phyloP scores from a whole-genome alignment of 345 rosid genomes.

The Eucalyptus paniculata region DNA sequence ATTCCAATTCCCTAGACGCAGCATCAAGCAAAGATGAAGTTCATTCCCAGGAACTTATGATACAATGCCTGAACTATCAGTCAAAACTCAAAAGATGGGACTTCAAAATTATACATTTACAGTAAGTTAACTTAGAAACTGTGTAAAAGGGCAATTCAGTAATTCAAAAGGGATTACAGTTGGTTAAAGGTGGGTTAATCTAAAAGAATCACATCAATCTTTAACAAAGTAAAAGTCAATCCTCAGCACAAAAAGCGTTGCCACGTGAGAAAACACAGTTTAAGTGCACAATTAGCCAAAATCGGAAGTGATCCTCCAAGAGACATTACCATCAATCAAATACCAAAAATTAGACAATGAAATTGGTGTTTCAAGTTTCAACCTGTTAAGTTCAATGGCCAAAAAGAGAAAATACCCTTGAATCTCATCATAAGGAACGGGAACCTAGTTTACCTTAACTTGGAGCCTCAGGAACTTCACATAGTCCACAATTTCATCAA shows the following conservation, averaged over 20 bases:
- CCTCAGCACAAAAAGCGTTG: not conserved
- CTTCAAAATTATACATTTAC: not conserved
- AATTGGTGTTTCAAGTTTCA: not conserved
- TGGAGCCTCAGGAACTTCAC: conserved; percentile 98
- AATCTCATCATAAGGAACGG: not conserved
- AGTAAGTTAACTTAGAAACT: not conserved
- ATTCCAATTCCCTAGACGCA: not conserved
- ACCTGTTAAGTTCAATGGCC: not conserved
- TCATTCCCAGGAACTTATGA: not conserved
- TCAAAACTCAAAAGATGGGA: not conserved
- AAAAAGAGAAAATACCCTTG: not conserved
- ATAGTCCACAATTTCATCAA: conserved; percentile 98
- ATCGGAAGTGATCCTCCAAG: not conserved
- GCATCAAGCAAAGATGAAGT: not conserved
- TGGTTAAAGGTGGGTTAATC: not conserved
- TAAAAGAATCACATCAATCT: not conserved
- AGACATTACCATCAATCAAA: not conserved
- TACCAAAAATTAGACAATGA: not conserved
- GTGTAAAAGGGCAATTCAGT: not conserved
- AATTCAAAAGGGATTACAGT: not conserved
- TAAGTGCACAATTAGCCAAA: not conserved
- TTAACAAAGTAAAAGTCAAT: not conserved
- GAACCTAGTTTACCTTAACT: conserved; percentile 58
- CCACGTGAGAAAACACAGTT: not conserved
- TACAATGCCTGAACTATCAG: not conserved